phyloP scores from a whole-genome alignment of 495 filamentous ascomycete genomes.

The Tuber microsphaerosporum region DNA sequence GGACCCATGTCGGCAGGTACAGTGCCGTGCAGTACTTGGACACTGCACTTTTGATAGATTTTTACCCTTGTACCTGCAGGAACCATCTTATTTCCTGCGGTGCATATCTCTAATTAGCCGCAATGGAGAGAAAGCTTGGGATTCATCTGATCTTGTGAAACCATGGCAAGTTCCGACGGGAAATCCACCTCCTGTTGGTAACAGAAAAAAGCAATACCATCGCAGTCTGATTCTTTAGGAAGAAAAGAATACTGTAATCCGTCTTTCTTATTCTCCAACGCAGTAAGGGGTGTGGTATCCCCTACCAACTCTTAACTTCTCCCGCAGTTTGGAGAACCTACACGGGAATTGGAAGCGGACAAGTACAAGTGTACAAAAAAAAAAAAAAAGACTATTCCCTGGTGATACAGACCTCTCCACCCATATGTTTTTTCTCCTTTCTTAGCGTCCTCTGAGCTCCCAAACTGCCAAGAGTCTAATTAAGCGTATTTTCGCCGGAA shows the following conservation, averaged over 20 bases:
- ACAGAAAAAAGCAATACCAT: background rate
- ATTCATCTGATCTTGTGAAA: background rate
- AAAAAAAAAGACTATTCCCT: background rate
- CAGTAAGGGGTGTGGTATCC: background rate
- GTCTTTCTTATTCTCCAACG: background rate
- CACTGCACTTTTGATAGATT: background rate
- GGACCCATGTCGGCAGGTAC: background rate
- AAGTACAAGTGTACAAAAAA: background rate
- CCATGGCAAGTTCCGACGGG: background rate
- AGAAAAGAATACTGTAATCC: background rate
- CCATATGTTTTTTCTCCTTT: background rate
- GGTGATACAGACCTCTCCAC: background rate
- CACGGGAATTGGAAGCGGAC: background rate
- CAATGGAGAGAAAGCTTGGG: background rate
- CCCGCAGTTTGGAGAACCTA: background rate
- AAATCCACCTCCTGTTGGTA: background rate
- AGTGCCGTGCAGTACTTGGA: background rate
- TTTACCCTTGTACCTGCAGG: background rate
- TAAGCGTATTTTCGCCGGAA: background rate
- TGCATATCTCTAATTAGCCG: background rate
- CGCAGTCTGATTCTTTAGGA: background rate
- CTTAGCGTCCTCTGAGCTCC: background rate
- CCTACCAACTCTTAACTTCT: background rate
- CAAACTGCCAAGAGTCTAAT: background rate
- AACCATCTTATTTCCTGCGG: background rate